Evolutionary conservation across 768 basidiomycete genomes (phyloP), one percentile per base, ranked within the genome.

Genomic region (Galerina marginata): DNA sequence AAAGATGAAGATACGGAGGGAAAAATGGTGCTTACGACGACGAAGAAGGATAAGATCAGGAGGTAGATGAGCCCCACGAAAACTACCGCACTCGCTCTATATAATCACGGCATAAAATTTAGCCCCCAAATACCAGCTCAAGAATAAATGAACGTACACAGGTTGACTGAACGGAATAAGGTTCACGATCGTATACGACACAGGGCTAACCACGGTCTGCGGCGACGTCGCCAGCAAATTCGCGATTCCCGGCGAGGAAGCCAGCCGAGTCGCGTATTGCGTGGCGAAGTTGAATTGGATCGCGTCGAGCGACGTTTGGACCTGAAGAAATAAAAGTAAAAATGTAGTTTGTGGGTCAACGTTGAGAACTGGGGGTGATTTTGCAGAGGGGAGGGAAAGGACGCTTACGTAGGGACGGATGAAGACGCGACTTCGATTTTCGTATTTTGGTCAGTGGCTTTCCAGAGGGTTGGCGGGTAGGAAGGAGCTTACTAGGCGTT

Each of bases 111-210:
- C n/a, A n/a, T n/a, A n/a, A n/a, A n/a, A n/a, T n/a, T n/a, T n/a
- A n/a, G n/a, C n/a, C n/a, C n/a, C n/a, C n/a, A n/a, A n/a, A n/a
- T n/a, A n/a, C n/a, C n/a, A n/a, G n/a, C n/a, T n/a, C n/a, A n/a
- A n/a, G n/a, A n/a, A n/a, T n/a, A n/a, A n/a, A n/a, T n/a, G n/a
- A n/a, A n/a, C 86, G n/a, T 79, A 88, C 86, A 83, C 84, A 36
- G 87, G 82, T n/a, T 82, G 71, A 65, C 88, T 80, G 60, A 89
- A 90, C 0, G 89, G 87, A 38, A 81, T 73, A 2, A 86, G 65
- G 60, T 90, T 88, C 45, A 75, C 56, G 33, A 85, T 60, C 1
- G 69, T 80, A 61, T 81, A 88, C 14, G 68, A 74, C 3, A 87
- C 65, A 0, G 89, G 86, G 11, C 72, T 65, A 2, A 77, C 72